A percentile compares a stretch with the other conserved stretches of the same genome.
Conservation (phyloP, 495 filamentous ascomycete genomes). For the Xylaria venustula region DNA sequence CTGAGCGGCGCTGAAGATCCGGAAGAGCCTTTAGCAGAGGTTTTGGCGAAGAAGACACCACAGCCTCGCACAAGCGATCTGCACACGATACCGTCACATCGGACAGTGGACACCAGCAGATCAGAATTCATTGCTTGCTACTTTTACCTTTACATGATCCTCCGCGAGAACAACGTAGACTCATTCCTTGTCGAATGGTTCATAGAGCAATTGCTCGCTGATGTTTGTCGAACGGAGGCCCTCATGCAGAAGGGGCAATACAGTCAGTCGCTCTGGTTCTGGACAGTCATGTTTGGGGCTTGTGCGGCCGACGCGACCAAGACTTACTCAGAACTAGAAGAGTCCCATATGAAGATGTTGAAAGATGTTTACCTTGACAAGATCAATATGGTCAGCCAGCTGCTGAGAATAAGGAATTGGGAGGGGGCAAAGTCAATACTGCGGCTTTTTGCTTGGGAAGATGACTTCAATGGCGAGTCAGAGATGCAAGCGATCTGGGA, state of each 20-base stretch:
- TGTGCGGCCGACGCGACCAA: conserved; percentile 26
- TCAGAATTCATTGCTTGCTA: conserved; percentile 33
- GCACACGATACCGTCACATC: conserved; percentile 21
- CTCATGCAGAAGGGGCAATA: conserved; percentile 29
- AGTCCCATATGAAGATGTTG: conserved; percentile 23
- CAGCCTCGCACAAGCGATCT: conserved; percentile 20
- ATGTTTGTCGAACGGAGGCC: conserved; percentile 29
- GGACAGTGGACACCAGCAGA: conserved; percentile 28
- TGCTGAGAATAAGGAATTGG: conserved; percentile 27
- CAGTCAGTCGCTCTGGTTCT: conserved; percentile 32
- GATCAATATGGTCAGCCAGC: conserved; percentile 23
- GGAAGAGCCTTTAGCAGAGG: conserved; percentile 24
- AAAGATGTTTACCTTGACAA: conserved; percentile 27
- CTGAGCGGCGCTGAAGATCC: conserved; percentile 22
- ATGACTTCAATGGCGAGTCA: conserved; percentile 28
- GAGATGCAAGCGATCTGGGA: conserved; percentile 30
- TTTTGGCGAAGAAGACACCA: conserved; percentile 26
- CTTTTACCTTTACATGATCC: conserved; percentile 34
- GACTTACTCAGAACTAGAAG: conserved; percentile 22
- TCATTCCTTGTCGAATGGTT: conserved; percentile 33
- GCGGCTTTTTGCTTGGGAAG: conserved; percentile 31
- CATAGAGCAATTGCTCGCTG: conserved; percentile 32
- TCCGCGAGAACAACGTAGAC: conserved; percentile 27
- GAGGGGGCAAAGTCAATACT: conserved; percentile 27
- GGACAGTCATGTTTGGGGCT: conserved; percentile 32